These are phyloP conservation scores for Rubroboletus pulcherrimus DNA, from an alignment of 768 basidiomycete genomes.

Conservation along the genomic window DNA sequence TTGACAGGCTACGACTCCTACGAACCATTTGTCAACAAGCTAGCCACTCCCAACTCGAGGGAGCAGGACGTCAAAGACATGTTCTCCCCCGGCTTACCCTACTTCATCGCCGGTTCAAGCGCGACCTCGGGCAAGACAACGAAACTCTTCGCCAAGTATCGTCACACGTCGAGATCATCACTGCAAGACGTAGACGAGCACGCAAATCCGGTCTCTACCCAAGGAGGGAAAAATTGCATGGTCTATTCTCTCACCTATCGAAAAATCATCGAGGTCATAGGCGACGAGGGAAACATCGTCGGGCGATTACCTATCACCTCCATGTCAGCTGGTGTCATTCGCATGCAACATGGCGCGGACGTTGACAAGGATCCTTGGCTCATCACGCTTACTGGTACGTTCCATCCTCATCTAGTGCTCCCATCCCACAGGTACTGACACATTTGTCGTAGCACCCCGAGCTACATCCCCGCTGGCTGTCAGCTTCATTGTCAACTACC, in stretches of 20 bases:
- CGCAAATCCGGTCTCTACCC: slow-evolving; percentile 10
- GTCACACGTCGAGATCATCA: neutral
- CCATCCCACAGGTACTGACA: neutral
- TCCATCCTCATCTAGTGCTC: neutral
- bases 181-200: slow-evolving; percentile 12
- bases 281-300: neutral
- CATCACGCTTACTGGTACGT: slow-evolving; percentile 7
- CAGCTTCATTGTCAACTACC: slow-evolving; percentile 18
- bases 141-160: slow-evolving; percentile 22
- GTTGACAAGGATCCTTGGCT: slow-evolving; percentile 14
- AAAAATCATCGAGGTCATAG: slow-evolving; percentile 3
- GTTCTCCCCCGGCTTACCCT: slow-evolving; percentile 23
- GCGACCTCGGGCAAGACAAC: slow-evolving; percentile 16
- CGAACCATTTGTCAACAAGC: slow-evolving; percentile 13
- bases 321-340: slow-evolving; percentile 18
- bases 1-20: slow-evolving; percentile 22
- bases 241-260: slow-evolving; percentile 18
- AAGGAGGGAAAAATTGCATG: slow-evolving; percentile 21
- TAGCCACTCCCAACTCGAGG: slow-evolving; percentile 1
- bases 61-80: slow-evolving; percentile 17
- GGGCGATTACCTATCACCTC: slow-evolving; percentile 3
- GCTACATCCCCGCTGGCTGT: slow-evolving; percentile 17
- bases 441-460: slow-evolving; percentile 4
- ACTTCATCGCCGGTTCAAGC: slow-evolving; percentile 17
- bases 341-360: slow-evolving; percentile 15